Percentiles rank a stretch among this genome's conserved stretches.
Conservation (phyloP, 1,139 yeast genomes). For the Insectozyma bohioensis region DNA sequence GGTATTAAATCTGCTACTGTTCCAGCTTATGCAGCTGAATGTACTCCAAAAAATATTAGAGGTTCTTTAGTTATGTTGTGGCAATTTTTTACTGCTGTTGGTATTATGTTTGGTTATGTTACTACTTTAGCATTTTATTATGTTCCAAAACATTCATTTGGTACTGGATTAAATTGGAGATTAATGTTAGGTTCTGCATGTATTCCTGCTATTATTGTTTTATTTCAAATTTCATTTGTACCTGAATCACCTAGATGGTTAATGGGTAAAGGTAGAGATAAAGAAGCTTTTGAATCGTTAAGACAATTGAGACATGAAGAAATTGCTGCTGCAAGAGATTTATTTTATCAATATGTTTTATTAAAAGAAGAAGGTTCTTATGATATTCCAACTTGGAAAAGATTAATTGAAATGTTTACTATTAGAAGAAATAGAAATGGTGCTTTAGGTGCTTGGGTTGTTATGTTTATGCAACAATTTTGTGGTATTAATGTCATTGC, state of each 20-base stretch:
- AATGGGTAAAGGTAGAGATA: conserved; percentile 61
- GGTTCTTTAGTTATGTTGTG: conserved; percentile 85
- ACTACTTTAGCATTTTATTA: conserved; percentile 58
- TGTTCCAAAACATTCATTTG: conserved; percentile 37
- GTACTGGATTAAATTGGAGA: conserved; percentile 67
- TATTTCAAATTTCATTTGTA: conserved; percentile 64
- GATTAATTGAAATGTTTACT: conserved; percentile 56
- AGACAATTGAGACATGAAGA: conserved; percentile 47
- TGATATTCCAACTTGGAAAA: conserved; percentile 50
- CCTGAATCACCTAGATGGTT: conserved; percentile 84
- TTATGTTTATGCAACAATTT: conserved; percentile 88
- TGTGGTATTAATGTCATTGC: conserved; percentile 92
- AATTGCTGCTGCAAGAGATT: conserved; percentile 72
- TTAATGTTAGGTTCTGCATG: conserved; percentile 78
- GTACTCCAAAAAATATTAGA: conserved; percentile 72
- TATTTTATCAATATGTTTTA: conserved; percentile 68
- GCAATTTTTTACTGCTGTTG: conserved; percentile 88
- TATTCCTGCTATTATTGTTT: conserved; percentile 70
- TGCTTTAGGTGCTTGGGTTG: conserved; percentile 74
- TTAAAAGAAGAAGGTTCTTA: conserved; percentile 66
- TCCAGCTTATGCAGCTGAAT: conserved; percentile 80
- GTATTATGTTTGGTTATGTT: conserved; percentile 80
- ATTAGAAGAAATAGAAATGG: conserved; percentile 84
- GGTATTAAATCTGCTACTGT: conserved; percentile 83
- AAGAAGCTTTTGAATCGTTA: conserved; percentile 57